Evolutionary conservation across 116 monocot genomes (phyloP).

Genomic region (Trichopus zeylanicus): DNA sequence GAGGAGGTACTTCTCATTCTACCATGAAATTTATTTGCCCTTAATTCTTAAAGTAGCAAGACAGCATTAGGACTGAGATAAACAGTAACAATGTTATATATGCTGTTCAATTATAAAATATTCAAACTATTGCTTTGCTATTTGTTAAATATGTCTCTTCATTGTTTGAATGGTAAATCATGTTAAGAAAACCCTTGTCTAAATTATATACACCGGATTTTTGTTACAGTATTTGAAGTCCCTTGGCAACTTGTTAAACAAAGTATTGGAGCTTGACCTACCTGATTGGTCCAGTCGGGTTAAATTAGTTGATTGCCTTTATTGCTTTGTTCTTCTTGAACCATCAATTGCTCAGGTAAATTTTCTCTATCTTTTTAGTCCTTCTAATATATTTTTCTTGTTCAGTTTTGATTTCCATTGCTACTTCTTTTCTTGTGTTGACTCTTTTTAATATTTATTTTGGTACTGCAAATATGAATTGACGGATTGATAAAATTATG

Average conservation of each 20-base stretch:
- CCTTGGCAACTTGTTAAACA: constrained; percentile 37
- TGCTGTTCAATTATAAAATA: too few species aligned
- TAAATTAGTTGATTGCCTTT: constrained; percentile 65
- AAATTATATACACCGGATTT: background rate
- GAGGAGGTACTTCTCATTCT: constrained; percentile 30
- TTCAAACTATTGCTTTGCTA: background rate
- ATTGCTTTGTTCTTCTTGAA: constrained; percentile 53
- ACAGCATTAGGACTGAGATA: too few species aligned
- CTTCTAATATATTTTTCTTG: background rate
- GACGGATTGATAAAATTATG: background rate
- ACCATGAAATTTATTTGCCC: too few species aligned
- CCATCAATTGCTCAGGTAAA: constrained; percentile 71
- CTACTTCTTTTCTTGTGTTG: background rate
- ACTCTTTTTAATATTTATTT: background rate
- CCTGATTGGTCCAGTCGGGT: constrained; percentile 62
- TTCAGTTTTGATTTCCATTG: background rate
- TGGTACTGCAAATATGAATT: background rate
- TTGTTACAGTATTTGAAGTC: constrained; percentile 37
- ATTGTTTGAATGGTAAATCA: background rate
- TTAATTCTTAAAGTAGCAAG: too few species aligned
- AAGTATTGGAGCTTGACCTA: constrained; percentile 39
- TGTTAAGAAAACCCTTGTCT: too few species aligned
- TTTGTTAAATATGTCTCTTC: background rate
- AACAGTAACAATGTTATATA: too few species aligned
- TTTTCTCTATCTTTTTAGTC: background rate